A percentile compares a stretch with the other conserved stretches of the same genome.
Evolutionary conservation across 2,329 filamentous ascomycete genomes (phyloP).

Genomic region (Diaporthe capsici): DNA sequence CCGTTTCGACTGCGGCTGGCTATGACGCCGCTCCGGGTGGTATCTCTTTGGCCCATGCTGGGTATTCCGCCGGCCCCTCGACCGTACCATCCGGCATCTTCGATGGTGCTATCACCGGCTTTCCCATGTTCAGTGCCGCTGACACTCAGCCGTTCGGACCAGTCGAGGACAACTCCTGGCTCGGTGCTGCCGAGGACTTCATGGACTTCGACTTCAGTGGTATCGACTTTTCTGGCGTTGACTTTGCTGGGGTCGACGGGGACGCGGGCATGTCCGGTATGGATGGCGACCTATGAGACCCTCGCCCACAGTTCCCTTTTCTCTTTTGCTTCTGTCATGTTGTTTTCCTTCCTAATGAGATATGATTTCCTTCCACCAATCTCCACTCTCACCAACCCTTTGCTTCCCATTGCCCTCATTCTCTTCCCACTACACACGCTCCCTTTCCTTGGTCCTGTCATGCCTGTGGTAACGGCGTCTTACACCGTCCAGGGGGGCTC

Average conservation of each 20-base stretch:
- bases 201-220: neutral
- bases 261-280: neutral
- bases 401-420: neutral
- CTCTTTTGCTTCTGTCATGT: neutral
- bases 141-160: neutral
- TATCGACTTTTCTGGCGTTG: neutral
- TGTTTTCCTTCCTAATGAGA: neutral
- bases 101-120: neutral
- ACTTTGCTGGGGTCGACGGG: neutral
- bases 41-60: neutral
- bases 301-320: accelerated
- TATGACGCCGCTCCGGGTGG: too few species aligned
- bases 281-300: neutral
- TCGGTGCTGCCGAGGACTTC: neutral
- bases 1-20: neutral
- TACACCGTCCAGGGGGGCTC: neutral
- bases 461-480: neutral
- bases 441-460: neutral
- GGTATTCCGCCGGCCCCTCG: neutral
- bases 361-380: too few species aligned
- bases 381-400: too few species aligned
- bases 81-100: neutral
- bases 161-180: neutral
- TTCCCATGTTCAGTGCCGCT: neutral
- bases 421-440: neutral